Percentiles rank a stretch among this genome's conserved stretches.
Evolutionary conservation across 352 stramenopile genomes (phyloP).

Genomic region (Poterioochromonas sp.): DNA sequence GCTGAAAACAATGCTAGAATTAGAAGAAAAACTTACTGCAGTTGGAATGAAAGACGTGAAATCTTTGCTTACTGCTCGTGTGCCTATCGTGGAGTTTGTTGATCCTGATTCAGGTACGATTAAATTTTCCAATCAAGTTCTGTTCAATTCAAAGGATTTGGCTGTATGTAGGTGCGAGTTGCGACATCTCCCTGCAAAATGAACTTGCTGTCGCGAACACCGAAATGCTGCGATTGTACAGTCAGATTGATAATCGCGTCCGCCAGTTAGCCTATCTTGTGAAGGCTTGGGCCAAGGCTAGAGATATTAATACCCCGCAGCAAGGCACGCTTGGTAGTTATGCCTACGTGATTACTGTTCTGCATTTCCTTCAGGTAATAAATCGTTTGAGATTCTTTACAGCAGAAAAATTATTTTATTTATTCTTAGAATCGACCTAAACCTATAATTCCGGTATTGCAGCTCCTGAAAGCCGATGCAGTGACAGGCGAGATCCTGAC

Average conservation of each 20-base stretch:
- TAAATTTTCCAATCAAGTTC: not conserved
- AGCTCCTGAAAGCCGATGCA: not conserved
- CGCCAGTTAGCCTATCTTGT: constrained; percentile 86
- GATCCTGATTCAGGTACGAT: constrained; percentile 51
- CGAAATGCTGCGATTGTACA: constrained; percentile 80
- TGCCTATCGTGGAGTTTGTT: constrained; percentile 95
- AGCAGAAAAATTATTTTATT: too few species aligned
- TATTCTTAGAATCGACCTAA: too few species aligned
- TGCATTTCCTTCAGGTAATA: constrained; percentile 86
- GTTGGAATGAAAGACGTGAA: constrained; percentile 59
- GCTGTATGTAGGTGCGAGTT: constrained; percentile 57
- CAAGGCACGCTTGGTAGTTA: constrained; percentile 94
- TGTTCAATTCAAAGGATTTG: not conserved
- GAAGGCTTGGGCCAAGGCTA: constrained; percentile 92
- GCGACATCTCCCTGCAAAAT: constrained; percentile 88
- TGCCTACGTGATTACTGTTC: constrained; percentile 87
- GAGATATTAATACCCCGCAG: constrained; percentile 90
- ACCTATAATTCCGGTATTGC: too few species aligned
- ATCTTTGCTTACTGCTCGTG: constrained; percentile 77
- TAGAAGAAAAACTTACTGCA: constrained; percentile 54
- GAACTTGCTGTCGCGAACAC: constrained; percentile 93
- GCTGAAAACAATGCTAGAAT: constrained; percentile 36
- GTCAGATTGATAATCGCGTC: constrained; percentile 58
- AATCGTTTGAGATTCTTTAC: too few species aligned
- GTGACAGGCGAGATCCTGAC: not conserved